phyloP scores from a whole-genome alignment of 2,329 filamentous ascomycete genomes.

The Penicillium sp. region DNA sequence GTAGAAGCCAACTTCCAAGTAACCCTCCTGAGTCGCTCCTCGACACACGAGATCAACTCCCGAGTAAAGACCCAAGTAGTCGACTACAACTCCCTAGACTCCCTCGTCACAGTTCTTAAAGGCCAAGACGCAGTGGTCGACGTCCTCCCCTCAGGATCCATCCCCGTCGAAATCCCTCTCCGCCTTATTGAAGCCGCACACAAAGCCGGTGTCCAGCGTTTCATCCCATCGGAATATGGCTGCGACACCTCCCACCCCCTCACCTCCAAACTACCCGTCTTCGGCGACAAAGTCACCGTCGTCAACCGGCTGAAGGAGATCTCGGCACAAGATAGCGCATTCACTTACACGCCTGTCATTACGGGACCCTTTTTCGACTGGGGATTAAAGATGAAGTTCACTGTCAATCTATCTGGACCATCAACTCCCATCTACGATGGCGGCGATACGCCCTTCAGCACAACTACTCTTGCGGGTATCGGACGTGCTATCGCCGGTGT shows the following conservation, averaged over 20 bases:
- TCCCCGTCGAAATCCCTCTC: constrained; percentile 8
- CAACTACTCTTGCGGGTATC: constrained; percentile 51
- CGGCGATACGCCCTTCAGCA: constrained; percentile 51
- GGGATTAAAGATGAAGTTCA: constrained; percentile 39
- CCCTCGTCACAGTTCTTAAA: constrained; percentile 21
- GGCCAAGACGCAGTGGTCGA: constrained; percentile 32
- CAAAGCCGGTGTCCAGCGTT: constrained; percentile 30
- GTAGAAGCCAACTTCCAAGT: constrained; percentile 10
- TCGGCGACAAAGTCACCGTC: constrained; percentile 30
- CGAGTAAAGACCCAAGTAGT: constrained; percentile 5
- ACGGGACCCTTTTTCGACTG: constrained; percentile 39
- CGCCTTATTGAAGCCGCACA: constrained; percentile 33
- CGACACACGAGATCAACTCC: constrained; percentile 5
- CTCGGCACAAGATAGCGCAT: constrained; percentile 11
- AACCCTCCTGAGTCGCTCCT: constrained; percentile 10
- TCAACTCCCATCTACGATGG: constrained; percentile 49
- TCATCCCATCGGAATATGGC: constrained; percentile 40
- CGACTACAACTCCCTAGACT: constrained; percentile 12
- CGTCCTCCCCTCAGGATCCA: constrained; percentile 11
- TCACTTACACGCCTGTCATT: constrained; percentile 35
- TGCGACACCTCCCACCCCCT: constrained; percentile 29
- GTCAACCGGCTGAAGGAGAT: constrained; percentile 28
- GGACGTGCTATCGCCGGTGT: constrained; percentile 52
- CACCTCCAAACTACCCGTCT: constrained; percentile 30
- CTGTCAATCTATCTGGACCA: constrained; percentile 44